Evolutionary conservation across 2,329 filamentous ascomycete species (phyloP).

Genomic region (Paecilomyces niveus): DNA sequence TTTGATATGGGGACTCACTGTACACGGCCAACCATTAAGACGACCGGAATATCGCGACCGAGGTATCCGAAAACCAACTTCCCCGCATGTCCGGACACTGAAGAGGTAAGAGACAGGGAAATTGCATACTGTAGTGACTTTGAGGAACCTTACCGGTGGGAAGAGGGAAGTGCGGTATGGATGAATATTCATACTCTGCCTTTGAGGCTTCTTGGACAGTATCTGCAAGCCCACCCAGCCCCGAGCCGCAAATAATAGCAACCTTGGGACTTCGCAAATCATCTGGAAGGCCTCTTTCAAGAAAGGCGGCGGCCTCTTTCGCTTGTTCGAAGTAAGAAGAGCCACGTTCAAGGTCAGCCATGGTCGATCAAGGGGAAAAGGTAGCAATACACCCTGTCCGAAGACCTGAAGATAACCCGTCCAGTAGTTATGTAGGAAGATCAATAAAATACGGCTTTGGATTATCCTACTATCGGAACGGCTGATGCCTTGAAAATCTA

Average conservation of each 20-base stretch:
- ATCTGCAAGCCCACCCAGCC: constrained; percentile 54
- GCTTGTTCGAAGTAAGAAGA: constrained; percentile 18
- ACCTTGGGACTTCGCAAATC: constrained; percentile 48
- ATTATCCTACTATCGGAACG: neutral
- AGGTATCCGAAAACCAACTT: constrained; percentile 59
- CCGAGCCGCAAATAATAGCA: constrained; percentile 60
- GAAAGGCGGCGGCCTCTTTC: constrained; percentile 44
- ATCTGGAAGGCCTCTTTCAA: constrained; percentile 45
- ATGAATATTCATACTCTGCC: constrained; percentile 50
- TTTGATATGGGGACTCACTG: constrained; percentile 45
- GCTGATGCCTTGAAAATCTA: too few relatives aligned
- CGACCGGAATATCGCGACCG: constrained; percentile 48
- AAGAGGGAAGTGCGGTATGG: constrained; percentile 55
- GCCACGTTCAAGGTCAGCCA: neutral
- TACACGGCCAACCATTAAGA: constrained; percentile 57
- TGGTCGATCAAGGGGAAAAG: neutral
- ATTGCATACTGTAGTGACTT: neutral
- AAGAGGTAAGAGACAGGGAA: constrained; percentile 7
- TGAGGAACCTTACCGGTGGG: constrained; percentile 45
- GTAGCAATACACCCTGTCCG: neutral
- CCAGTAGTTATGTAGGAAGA: neutral
- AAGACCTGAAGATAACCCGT: neutral
- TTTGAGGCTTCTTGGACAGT: constrained; percentile 46
- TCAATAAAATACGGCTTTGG: neutral
- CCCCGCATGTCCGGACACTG: constrained; percentile 54